A percentile compares a stretch with the other conserved stretches of the same genome.
Conservation (phyloP, 108 stramenopile species). For the Nannochloropsis oceanica region DNA sequence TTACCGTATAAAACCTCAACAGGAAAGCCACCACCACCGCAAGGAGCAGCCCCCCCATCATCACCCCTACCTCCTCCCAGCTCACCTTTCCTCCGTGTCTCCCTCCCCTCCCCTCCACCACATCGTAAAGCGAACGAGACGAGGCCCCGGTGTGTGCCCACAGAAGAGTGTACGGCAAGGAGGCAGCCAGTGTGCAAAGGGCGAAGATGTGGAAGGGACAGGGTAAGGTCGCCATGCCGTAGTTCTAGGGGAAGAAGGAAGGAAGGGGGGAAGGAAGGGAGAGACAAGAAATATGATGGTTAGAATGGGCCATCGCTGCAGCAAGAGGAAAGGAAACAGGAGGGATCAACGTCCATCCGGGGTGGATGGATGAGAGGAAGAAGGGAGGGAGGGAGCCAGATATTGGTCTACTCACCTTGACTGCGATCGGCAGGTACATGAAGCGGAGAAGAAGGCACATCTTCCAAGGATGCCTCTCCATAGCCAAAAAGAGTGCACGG, state of each 20-base stretch:
- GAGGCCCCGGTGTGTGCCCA: neutral
- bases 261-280: no score
- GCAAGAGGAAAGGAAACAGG: no score
- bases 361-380: no score
- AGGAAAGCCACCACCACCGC: neutral
- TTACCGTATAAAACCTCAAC: slow-evolving; percentile 43
- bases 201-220: neutral
- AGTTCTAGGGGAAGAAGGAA: neutral
- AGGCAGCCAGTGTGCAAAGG: neutral
- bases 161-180: neutral
- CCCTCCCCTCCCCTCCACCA: neutral
- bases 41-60: neutral
- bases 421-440: neutral
- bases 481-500: neutral
- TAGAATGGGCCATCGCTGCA: no score
- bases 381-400: no score
- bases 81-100: neutral
- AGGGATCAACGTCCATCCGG: no score
- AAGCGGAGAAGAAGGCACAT: neutral
- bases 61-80: neutral
- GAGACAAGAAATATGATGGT: no score
- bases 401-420: neutral
- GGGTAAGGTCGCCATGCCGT: neutral
- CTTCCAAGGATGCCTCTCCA: neutral
- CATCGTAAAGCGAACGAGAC: neutral